Percentiles rank a stretch among this genome's conserved stretches.
phyloP scores from a whole-genome alignment of 73 alveolate species.

The Breviolum minutum region DNA sequence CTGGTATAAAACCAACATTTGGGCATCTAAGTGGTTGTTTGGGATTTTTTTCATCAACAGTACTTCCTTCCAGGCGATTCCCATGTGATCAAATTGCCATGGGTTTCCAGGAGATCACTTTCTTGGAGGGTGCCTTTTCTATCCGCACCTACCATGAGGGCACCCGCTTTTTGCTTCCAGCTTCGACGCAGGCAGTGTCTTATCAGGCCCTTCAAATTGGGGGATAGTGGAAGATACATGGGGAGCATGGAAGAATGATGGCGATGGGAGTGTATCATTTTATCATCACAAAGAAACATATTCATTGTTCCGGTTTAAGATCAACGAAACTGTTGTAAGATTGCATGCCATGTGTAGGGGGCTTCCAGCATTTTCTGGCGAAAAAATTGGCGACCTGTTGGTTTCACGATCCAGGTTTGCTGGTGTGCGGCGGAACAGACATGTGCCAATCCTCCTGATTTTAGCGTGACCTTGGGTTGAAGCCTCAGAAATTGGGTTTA shows the following conservation, averaged over 20 bases:
- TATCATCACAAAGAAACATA: no score
- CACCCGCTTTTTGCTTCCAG: constrained; percentile 29
- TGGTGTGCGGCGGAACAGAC: constrained; percentile 92
- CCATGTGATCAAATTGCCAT: background rate
- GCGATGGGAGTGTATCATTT: no score
- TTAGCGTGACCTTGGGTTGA: constrained; percentile 61
- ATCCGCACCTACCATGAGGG: constrained; percentile 61
- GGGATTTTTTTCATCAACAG: no score
- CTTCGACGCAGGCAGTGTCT: constrained; percentile 62
- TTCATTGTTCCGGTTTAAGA: no score
- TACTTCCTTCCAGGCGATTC: no score
- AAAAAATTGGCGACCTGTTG: background rate
- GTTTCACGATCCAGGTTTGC: constrained; percentile 8
- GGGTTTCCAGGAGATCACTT: constrained; percentile 32
- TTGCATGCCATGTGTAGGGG: no score
- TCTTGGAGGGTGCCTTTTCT: constrained; percentile 78
- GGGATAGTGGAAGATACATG: no score
- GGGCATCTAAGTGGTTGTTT: no score
- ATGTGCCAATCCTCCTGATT: constrained; percentile 78
- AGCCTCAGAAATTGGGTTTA: background rate
- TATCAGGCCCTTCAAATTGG: background rate
- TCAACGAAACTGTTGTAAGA: no score
- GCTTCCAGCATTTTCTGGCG: background rate
- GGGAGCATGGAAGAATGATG: no score
- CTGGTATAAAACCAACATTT: no score